phyloP scores from a whole-genome alignment of 2,329 filamentous ascomycete genomes.

The Colletotrichum costaricense region DNA sequence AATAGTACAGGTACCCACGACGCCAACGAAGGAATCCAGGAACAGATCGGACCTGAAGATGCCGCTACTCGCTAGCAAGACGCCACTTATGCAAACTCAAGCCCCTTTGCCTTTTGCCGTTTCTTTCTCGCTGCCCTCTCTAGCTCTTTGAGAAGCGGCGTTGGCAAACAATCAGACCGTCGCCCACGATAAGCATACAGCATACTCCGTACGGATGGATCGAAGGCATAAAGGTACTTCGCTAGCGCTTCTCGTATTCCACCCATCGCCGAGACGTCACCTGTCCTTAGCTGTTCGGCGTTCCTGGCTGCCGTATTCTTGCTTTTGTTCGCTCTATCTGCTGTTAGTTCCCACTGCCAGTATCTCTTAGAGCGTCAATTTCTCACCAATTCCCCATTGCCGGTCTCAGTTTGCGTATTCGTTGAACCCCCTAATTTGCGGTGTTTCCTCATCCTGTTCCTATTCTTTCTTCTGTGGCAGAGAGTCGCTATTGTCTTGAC shows the following conservation, averaged over 20 bases:
- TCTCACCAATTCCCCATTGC: not conserved
- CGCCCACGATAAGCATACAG: not conserved
- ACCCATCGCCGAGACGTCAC: constrained; percentile 6
- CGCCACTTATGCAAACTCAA: constrained; percentile 22
- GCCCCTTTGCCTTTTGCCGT: not conserved
- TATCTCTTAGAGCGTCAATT: not conserved
- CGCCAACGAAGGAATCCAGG: constrained; percentile 3
- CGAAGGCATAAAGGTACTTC: not conserved
- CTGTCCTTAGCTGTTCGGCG: not conserved
- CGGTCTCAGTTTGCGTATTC: not conserved
- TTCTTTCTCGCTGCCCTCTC: not conserved
- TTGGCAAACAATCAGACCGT: too few species aligned
- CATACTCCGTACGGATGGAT: not conserved
- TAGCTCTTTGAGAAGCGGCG: too few species aligned
- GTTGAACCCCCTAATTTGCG: not conserved
- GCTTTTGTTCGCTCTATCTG: not conserved
- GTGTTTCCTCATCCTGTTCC: not conserved
- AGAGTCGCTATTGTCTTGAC: not conserved
- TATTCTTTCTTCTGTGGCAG: too few species aligned
- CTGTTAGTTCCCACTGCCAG: not conserved
- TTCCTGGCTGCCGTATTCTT: not conserved
- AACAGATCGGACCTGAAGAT: constrained; percentile 12
- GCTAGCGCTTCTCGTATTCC: constrained; percentile 14
- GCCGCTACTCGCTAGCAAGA: not conserved
- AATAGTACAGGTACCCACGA: not conserved